Conservation (phyloP, 495 filamentous ascomycete genomes). For the Trypethelium eluteriae region DNA sequence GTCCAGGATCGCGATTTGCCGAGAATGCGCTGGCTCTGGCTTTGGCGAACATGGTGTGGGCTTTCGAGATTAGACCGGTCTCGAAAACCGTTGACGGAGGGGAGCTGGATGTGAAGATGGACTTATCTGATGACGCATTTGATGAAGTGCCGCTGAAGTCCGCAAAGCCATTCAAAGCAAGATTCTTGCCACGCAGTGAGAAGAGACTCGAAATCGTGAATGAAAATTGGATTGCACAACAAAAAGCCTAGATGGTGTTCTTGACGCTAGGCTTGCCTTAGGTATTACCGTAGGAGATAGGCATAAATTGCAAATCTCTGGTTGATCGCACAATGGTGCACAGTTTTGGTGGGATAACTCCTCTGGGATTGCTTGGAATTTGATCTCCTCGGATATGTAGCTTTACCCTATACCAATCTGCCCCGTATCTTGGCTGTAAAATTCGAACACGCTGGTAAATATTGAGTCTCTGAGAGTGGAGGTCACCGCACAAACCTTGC, state of each 20-base stretch:
- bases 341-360: too few relatives aligned
- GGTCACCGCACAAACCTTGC: too few relatives aligned
- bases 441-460: too few relatives aligned
- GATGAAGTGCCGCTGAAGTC: slow-evolving; percentile 15
- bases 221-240: slow-evolving; percentile 15
- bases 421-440: too few relatives aligned
- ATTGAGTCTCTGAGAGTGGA: too few relatives aligned
- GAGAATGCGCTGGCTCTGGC: slow-evolving; percentile 29
- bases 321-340: too few relatives aligned
- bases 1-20: slow-evolving; percentile 25
- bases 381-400: too few relatives aligned
- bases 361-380: too few relatives aligned
- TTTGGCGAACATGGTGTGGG: slow-evolving; percentile 27
- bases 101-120: slow-evolving; percentile 17
- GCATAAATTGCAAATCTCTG: too few relatives aligned
- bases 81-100: slow-evolving; percentile 15
- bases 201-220: slow-evolving; percentile 15
- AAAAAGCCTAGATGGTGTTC: background rate
- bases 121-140: slow-evolving; percentile 25
- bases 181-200: slow-evolving; percentile 18
- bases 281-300: background rate
- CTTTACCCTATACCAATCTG: too few relatives aligned
- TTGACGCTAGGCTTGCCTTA: background rate
- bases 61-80: slow-evolving; percentile 24
- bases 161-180: slow-evolving; percentile 19